These are phyloP conservation scores for Selaginella moellendorffii DNA, from an alignment of 75 land plant species.

Conservation along the genomic window DNA sequence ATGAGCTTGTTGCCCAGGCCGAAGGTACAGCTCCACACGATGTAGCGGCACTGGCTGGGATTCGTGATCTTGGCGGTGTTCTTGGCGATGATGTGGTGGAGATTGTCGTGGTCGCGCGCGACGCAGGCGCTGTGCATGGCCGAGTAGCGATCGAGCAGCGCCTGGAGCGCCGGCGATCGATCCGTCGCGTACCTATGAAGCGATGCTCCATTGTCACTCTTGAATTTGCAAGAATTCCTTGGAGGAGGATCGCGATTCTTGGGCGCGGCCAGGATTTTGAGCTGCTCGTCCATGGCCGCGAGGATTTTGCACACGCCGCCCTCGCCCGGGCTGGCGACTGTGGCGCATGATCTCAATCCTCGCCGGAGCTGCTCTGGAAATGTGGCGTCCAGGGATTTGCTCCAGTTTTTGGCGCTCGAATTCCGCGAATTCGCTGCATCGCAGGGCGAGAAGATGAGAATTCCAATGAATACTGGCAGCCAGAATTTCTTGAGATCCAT, in stretches of 20 bases:
- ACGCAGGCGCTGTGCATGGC: background rate
- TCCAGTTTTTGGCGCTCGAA: background rate
- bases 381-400: background rate
- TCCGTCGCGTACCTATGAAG: background rate
- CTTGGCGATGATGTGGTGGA: background rate
- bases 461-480: too few species aligned
- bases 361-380: background rate
- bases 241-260: background rate
- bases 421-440: too few species aligned
- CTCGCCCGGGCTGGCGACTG: background rate
- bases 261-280: background rate
- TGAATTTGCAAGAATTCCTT: background rate
- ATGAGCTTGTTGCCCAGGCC: constrained; percentile 22
- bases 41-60: constrained; percentile 19
- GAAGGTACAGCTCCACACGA: constrained; percentile 16
- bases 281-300: background rate
- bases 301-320: background rate
- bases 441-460: too few species aligned
- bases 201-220: background rate
- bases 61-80: background rate
- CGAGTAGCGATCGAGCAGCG: background rate
- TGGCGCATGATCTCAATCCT: background rate
- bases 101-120: background rate
- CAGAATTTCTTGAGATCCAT: too few species aligned
- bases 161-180: background rate